Percentiles rank a stretch among this genome's conserved stretches.
phyloP scores from a whole-genome alignment of 345 rosid species.

The Raphanus raphanistrum region DNA sequence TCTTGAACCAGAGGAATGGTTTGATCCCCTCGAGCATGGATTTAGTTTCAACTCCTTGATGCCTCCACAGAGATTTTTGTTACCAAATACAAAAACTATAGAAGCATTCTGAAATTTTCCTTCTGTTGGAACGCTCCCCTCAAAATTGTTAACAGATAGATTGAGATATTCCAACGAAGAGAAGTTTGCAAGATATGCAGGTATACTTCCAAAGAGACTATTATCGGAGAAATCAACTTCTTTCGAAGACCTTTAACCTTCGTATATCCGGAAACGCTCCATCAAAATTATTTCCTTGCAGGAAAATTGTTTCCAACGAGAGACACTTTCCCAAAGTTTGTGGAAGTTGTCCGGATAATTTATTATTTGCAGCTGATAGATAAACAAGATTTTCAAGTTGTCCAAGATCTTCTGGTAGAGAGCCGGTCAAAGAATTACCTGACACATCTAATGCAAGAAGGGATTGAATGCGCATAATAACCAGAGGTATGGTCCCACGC shows the following conservation, averaged over 20 bases:
- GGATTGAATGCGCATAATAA: not conserved
- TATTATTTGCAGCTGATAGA: not conserved
- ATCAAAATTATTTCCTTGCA: not conserved
- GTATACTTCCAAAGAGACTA: not conserved
- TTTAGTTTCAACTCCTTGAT: not conserved
- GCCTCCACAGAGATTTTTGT: not conserved
- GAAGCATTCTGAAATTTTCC: not conserved
- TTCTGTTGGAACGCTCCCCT: not conserved
- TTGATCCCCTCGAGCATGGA: not conserved
- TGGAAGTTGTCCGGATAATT: not conserved
- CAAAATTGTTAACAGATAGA: not conserved
- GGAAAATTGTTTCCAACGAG: not conserved
- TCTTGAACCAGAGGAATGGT: not conserved
- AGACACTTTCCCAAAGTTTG: not conserved
- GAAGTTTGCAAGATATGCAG: not conserved
- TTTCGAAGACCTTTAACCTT: not conserved
- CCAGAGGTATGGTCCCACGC: not conserved
- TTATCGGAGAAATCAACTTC: not conserved
- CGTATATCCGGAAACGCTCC: not conserved
- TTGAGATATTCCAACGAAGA: not conserved
- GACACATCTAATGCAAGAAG: not conserved
- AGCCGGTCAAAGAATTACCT: not conserved
- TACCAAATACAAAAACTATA: not conserved
- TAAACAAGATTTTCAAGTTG: not conserved
- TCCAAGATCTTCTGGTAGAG: not conserved